phyloP scores from a whole-genome alignment of 23 red algal species.

The Gracilaria vermiculophylla region DNA sequence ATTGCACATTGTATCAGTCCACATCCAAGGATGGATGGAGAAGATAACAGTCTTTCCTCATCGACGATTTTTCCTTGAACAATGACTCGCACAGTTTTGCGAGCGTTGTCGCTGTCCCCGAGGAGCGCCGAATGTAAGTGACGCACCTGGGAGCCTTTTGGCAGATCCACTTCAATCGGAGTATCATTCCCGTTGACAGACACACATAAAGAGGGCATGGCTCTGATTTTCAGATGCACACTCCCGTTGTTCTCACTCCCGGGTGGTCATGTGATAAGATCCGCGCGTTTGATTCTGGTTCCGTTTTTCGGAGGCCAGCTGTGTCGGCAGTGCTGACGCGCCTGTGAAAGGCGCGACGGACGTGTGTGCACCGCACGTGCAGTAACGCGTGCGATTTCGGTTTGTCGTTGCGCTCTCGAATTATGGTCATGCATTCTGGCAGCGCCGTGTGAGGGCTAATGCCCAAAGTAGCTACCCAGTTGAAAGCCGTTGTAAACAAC shows the following conservation, averaged over 20 bases:
- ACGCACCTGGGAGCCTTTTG: not conserved
- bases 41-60: not conserved
- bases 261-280: not conserved
- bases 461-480: not conserved
- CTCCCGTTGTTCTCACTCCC: too few relatives aligned
- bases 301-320: not conserved
- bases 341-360: not conserved
- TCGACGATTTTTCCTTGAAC: not conserved
- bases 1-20: constrained; percentile 11
- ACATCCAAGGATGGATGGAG: constrained; percentile 19
- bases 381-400: not conserved
- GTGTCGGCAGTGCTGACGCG: not conserved
- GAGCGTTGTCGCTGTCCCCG: not conserved
- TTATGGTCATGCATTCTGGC: not conserved
- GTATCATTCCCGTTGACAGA: constrained; percentile 1
- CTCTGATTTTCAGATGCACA: not conserved
- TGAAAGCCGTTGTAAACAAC: not conserved
- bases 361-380: not conserved
- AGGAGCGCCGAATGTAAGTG: not conserved
- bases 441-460: not conserved
- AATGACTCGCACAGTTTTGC: not conserved
- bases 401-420: not conserved
- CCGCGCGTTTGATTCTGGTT: not conserved
- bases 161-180: not conserved
- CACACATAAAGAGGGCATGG: constrained; percentile 10